Base-by-base conservation (phyloP, 2,329 filamentous ascomycete species). In the Colletotrichum sp. region DNA sequence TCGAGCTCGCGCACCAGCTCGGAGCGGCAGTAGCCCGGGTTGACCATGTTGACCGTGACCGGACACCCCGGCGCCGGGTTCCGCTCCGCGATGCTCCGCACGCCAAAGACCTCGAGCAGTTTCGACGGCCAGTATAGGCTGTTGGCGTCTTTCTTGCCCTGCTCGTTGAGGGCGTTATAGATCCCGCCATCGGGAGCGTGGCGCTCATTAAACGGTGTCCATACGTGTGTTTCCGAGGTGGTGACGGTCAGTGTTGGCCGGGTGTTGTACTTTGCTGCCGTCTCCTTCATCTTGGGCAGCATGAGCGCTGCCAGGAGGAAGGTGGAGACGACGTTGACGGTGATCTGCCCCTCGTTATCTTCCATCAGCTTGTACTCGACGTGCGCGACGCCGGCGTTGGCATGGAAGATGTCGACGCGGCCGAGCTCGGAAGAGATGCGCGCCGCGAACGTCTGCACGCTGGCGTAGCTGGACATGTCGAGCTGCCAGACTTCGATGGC, bases 21-120 rank as follows among this genome's bases (percentile, higher is more conserved):
- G 1, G 86, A 86, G 54, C 88, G 82, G 77, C 89, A 91, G 34
- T 88, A 81, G 2, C 89, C 89, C 0, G 90, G 89, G 70, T 89
- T 89, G 24, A 89, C 74, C 73, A 83, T 82, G 77, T 90, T 90
- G 70, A 91, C 76, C 2, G 85, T 85, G 51, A 90, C 86, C 13
- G 80, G 77, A 55, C 51, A 79, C 75, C 13, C 73, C 3, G 63
- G 8, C 3, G 70, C 54, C 11, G 74, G 70, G 27, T 66, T 59
- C 21, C 59, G 8, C 24, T 75, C 67, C 8, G 78, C 78, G 34
- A 81, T 64, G 55, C 69, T 71, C 16, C 79, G 77, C 57, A 81
- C 77, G 43, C 64, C 64, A 8, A 81, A 73, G 5, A 84, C 66
- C n/a, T 78, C 77, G 6, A 84, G 76, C 2, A 84, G 75, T 71